Conservation (phyloP, 257 asterid genomes). For the Scutellaria minor region DNA sequence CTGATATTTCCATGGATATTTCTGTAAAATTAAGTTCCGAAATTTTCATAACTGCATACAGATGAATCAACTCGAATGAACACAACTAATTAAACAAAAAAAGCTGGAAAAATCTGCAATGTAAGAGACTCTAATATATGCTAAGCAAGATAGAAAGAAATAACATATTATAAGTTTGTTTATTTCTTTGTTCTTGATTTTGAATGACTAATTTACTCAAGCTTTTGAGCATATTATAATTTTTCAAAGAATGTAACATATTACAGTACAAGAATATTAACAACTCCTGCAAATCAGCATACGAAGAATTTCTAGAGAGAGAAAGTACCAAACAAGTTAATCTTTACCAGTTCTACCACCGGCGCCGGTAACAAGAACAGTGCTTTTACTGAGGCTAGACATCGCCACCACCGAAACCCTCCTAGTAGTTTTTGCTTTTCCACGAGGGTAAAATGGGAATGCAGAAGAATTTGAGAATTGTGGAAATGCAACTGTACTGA, state of each 20-base stretch:
- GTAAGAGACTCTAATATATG: not conserved
- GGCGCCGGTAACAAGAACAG: slow-evolving; percentile 93
- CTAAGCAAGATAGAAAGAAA: not conserved
- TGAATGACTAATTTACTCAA: not conserved
- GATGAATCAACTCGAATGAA: not conserved
- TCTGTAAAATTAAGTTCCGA: no score
- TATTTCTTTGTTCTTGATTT: not conserved
- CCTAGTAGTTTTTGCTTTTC: slow-evolving; percentile 31
- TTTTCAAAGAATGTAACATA: no score
- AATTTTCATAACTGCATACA: not conserved
- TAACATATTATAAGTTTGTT: not conserved
- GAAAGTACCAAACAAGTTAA: not conserved
- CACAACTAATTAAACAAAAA: not conserved
- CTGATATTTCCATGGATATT: no score
- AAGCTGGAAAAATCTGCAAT: not conserved
- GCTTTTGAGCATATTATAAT: no score
- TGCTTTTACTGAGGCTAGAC: slow-evolving; percentile 55
- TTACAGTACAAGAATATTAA: no score
- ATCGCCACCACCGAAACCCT: slow-evolving; percentile 55
- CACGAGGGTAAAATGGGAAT: slow-evolving; percentile 31
- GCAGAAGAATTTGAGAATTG: slow-evolving; percentile 19
- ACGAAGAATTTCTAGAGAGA: not conserved
- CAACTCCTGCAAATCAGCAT: not conserved
- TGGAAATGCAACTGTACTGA: slow-evolving; percentile 16
- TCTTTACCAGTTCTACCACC: slow-evolving; percentile 88